Percentiles rank a stretch among this genome's conserved stretches.
Evolutionary conservation across 2,329 filamentous ascomycete species (phyloP).

Genomic region (Phialophora verrucosa): DNA sequence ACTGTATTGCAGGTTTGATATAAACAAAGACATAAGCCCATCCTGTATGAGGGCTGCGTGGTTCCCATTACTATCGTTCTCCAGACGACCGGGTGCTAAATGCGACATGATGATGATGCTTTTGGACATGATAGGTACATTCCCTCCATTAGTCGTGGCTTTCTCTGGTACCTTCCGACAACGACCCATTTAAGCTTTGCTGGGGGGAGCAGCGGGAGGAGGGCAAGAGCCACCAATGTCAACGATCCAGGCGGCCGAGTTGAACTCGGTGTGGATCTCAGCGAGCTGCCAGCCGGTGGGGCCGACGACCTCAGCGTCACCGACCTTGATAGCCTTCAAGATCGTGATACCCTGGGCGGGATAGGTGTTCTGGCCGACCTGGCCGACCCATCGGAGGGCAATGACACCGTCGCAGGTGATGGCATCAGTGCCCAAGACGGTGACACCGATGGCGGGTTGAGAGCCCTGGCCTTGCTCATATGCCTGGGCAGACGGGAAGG

Average conservation of each 20-base stretch:
- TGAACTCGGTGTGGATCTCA: constrained; percentile 46
- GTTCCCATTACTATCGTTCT: constrained; percentile 12
- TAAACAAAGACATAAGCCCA: constrained; percentile 2
- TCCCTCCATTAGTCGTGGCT: neutral
- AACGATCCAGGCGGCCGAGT: constrained; percentile 39
- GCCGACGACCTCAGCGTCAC: constrained; percentile 25
- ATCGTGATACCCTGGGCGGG: constrained; percentile 45
- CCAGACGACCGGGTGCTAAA: constrained; percentile 6
- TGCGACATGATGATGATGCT: constrained; percentile 11
- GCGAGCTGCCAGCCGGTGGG: constrained; percentile 43
- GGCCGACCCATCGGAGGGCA: constrained; percentile 44
- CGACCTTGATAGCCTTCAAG: constrained; percentile 36
- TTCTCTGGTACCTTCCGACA: neutral
- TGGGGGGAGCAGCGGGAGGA: constrained; percentile 20
- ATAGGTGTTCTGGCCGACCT: constrained; percentile 27
- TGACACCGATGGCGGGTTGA: constrained; percentile 43
- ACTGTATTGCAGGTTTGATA: neutral
- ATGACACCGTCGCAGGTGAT: constrained; percentile 43
- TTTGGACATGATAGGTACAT: constrained; percentile 6
- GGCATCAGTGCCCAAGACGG: constrained; percentile 40
- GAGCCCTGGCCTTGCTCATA: constrained; percentile 42
- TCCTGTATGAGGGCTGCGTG: neutral
- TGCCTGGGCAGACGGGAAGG: constrained; percentile 44
- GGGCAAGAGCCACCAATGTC: constrained; percentile 35
- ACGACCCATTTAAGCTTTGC: neutral